Evolutionary conservation across 1,284 basidiomycete species (phyloP), one percentile per base, ranked within the genome.

Genomic region (Boletellus dicymbophilus): DNA sequence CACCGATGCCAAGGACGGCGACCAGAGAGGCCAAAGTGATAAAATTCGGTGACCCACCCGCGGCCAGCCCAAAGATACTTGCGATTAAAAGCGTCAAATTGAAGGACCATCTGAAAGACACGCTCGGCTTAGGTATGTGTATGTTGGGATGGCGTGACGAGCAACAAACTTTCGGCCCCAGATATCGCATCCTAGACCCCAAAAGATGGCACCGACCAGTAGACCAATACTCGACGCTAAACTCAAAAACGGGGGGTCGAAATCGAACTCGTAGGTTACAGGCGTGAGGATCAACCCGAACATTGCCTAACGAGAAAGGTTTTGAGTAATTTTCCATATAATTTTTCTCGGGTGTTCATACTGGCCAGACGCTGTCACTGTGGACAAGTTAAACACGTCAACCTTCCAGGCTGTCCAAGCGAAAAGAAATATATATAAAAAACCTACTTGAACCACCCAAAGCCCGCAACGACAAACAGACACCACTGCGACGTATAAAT

Each of bases 391-490:
- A 30, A 16, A 18, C 18, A 41, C n/a, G 26, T 36, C 21, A 44
- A 20, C 1, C 3, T n/a, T 5, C 9, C n/a, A n/a, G 6, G 21
- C 37, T 2, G 15, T 11, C n/a, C 3, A 10, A 18, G 8, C 37
- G 37, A 11, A 18, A 12, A 18, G 18, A 56, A n/a, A n/a, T n/a
- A n/a, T n/a, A n/a, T n/a, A n/a, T n/a, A n/a, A 23, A 22, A 57
- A 23, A 70, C 82, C 57, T 65, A 85, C 83, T 82, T 78, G 44
- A 88, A 80, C 80, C 85, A 88, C 39, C 85, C 86, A 63, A 88
- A 85, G 10, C 83, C 82, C 2, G 82, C 75, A 5, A 84, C 78
- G 16, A 76, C 58, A 58, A 84, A 85, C 3, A 85, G 63, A 57
- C 63, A 69, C 80, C 80, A 81, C 81, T 82, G 46, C 7, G 12